A percentile compares a stretch with the other conserved stretches of the same genome.
These are phyloP conservation scores for Leccinum aurantiacum DNA, from an alignment of 768 basidiomycete species.

Conservation along the genomic window DNA sequence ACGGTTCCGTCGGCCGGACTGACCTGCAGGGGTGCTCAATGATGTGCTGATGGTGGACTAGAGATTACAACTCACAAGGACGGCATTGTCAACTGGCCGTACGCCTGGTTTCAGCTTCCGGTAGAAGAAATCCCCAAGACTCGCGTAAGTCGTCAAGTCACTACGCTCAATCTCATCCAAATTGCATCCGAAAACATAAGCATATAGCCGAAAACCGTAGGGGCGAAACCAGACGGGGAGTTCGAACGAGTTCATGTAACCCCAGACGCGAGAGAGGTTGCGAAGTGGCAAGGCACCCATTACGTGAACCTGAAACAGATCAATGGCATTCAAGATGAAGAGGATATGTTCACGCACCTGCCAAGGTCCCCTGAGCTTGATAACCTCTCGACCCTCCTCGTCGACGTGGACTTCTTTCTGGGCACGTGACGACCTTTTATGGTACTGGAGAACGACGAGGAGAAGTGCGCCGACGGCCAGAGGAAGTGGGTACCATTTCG, in stretches of 20 bases:
- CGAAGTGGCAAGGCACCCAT: conserved; percentile 92
- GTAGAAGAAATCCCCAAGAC: conserved; percentile 96
- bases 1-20: conserved; percentile 94
- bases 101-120: conserved; percentile 78
- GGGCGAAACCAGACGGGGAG: conserved; percentile 96
- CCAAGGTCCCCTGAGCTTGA: conserved; percentile 88
- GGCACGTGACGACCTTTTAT: conserved; percentile 52
- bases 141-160: conserved; percentile 77
- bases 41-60: background rate
- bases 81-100: conserved; percentile 74
- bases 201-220: conserved; percentile 81
- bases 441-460: conserved; percentile 74
- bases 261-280: conserved; percentile 96
- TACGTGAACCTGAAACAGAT: conserved; percentile 75
- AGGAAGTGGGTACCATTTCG: conserved; percentile 94
- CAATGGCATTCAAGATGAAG: background rate
- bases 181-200: conserved; percentile 90
- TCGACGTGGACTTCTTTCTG: conserved; percentile 72
- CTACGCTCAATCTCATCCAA: conserved; percentile 82
- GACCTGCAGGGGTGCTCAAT: conserved; percentile 47
- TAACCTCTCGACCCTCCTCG: conserved; percentile 78
- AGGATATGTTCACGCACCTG: conserved; percentile 53
- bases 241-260: conserved; percentile 89
- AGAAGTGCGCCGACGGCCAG: conserved; percentile 88
- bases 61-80: conserved; percentile 52